These are phyloP conservation scores for Fusarium sp. DNA, from an alignment of 2,329 filamentous ascomycete species.

Conservation along the genomic window DNA sequence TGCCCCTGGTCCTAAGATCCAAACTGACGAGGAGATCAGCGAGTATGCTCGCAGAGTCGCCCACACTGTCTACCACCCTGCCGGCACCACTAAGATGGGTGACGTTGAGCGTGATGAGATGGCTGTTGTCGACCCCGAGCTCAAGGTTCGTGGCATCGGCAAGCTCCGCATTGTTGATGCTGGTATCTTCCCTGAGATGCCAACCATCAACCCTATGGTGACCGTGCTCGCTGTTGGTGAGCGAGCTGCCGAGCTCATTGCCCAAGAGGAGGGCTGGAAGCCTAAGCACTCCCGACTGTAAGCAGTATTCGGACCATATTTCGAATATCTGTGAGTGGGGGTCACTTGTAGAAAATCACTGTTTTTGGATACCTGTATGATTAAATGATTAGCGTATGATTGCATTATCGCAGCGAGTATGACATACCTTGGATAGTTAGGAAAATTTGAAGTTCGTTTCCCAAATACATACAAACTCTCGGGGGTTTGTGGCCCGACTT, in stretches of 20 bases:
- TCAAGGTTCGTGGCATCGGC: conserved; percentile 79
- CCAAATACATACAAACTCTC: conserved; percentile 1
- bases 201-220: conserved; percentile 90
- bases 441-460: conserved; percentile 12
- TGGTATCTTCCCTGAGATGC: conserved; percentile 89
- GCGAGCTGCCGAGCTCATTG: conserved; percentile 84
- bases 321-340: conserved; percentile 8
- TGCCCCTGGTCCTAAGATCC: conserved; percentile 78
- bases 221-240: conserved; percentile 88
- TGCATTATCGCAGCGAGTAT: conserved; percentile 28
- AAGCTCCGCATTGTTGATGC: conserved; percentile 85
- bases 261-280: conserved; percentile 71
- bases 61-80: conserved; percentile 92
- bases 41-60: conserved; percentile 85
- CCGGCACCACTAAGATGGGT: conserved; percentile 92
- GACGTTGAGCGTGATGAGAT: conserved; percentile 74
- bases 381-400: conserved; percentile 38
- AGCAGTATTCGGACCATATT: neutral
- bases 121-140: conserved; percentile 82
- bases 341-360: conserved; percentile 10
- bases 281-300: conserved; percentile 51
- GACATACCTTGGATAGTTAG: conserved; percentile 19
- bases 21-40: conserved; percentile 82
- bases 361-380: conserved; percentile 33
- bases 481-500: conserved; percentile 28